A percentile compares a stretch with the other conserved stretches of the same genome.
phyloP scores from a whole-genome alignment of 2,329 filamentous ascomycete genomes.

The Aspergillus sp. region DNA sequence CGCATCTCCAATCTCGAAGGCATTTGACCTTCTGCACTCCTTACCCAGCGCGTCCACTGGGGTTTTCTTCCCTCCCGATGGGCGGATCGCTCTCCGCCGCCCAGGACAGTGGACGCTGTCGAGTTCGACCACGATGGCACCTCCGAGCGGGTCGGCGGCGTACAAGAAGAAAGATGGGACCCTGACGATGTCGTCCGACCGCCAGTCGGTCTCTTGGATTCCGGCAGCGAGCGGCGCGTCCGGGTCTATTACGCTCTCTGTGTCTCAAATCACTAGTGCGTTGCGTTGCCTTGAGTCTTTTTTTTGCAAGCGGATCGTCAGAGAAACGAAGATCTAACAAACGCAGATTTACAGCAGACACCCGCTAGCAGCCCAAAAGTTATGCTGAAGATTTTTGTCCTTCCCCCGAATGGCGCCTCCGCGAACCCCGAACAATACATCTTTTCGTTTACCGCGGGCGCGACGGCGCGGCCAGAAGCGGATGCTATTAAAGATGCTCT shows the following conservation, averaged over 20 bases:
- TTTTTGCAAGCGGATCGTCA: neutral
- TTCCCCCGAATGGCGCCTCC: constrained; percentile 49
- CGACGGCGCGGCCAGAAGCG: constrained; percentile 76
- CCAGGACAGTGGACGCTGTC: constrained; percentile 40
- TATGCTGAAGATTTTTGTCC: constrained; percentile 88
- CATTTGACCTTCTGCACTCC: constrained; percentile 18
- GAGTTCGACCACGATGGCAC: constrained; percentile 37
- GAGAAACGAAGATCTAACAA: neutral
- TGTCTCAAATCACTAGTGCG: constrained; percentile 81
- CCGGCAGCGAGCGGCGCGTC: constrained; percentile 63
- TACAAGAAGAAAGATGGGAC: constrained; percentile 98
- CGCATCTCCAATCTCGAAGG: constrained; percentile 15
- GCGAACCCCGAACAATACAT: constrained; percentile 65
- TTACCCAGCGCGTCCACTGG: constrained; percentile 18
- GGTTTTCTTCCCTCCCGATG: constrained; percentile 30
- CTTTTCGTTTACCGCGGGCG: constrained; percentile 82
- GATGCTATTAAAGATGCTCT: constrained; percentile 81
- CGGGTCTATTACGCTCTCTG: constrained; percentile 66
- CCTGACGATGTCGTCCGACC: constrained; percentile 71
- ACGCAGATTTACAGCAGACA: constrained; percentile 85
- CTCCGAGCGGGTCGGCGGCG: constrained; percentile 65
- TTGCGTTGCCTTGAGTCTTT: constrained; percentile 11
- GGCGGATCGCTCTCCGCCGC: constrained; percentile 33
- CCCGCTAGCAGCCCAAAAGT: constrained; percentile 85
- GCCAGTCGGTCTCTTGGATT: constrained; percentile 76